Evolutionary conservation across 139 green algal species (phyloP).

Genomic region (Coelastrella sp.): DNA sequence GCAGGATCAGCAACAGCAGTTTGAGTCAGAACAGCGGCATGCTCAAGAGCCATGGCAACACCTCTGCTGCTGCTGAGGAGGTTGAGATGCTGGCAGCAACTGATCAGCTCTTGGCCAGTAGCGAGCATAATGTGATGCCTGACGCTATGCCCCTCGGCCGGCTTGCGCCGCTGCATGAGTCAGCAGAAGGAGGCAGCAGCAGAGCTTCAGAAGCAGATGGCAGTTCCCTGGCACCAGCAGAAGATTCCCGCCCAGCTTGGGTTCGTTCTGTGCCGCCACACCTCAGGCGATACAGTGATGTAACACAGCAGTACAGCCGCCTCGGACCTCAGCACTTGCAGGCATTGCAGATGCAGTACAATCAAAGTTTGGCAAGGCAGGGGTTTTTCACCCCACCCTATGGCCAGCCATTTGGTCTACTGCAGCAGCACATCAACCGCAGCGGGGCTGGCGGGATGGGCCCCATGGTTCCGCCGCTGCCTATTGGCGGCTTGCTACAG

Average conservation of each 20-base stretch:
- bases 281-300: neutral
- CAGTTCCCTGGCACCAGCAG: neutral
- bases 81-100: neutral
- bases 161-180: constrained; percentile 5
- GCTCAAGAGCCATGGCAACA: neutral
- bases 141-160: neutral
- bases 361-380: neutral
- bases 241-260: neutral
- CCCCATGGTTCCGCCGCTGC: neutral
- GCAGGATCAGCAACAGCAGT: constrained; percentile 15
- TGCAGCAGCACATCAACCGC: neutral
- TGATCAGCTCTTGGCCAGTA: neutral
- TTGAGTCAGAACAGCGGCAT: neutral
- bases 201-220: constrained; percentile 13
- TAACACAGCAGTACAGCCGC: constrained; percentile 1
- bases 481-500: neutral
- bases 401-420: neutral
- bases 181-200: constrained; percentile 30
- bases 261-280: neutral
- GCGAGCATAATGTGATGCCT: neutral
- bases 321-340: neutral
- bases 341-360: neutral
- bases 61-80: neutral
- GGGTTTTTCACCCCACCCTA: neutral
- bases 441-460: neutral